These are phyloP conservation scores for Paraphoma sp. DNA, from an alignment of 2,329 filamentous ascomycete genomes.

Conservation along the genomic window DNA sequence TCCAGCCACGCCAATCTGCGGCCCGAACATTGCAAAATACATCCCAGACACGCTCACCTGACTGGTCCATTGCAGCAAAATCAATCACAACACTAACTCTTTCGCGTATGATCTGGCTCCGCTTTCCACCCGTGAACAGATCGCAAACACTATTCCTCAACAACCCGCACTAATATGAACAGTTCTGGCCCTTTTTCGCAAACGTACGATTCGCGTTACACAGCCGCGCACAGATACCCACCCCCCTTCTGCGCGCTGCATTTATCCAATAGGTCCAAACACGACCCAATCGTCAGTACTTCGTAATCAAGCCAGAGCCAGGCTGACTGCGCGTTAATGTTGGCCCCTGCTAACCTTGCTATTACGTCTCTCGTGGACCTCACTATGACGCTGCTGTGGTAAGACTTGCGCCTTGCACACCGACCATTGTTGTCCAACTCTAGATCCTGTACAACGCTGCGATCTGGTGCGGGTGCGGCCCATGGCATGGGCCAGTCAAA, in stretches of 20 bases:
- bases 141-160: no score
- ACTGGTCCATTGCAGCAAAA: not conserved
- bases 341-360: no score
- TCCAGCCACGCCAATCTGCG: not conserved
- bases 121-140: not conserved
- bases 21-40: not conserved
- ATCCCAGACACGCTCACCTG: not conserved
- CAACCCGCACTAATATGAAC: no score
- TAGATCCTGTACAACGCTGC: not conserved
- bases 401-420: not conserved
- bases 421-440: not conserved
- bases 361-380: no score
- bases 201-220: no score
- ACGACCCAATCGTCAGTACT: no score
- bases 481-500: not conserved
- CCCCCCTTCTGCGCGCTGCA: no score
- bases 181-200: no score
- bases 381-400: not conserved
- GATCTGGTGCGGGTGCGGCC: not conserved
- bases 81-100: not conserved
- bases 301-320: no score
- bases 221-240: no score
- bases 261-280: no score
- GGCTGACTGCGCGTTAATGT: no score
- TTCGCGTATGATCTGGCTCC: not conserved